Conservation (phyloP, 2,329 filamentous ascomycete genomes). For the Sordariomycetes sp. region DNA sequence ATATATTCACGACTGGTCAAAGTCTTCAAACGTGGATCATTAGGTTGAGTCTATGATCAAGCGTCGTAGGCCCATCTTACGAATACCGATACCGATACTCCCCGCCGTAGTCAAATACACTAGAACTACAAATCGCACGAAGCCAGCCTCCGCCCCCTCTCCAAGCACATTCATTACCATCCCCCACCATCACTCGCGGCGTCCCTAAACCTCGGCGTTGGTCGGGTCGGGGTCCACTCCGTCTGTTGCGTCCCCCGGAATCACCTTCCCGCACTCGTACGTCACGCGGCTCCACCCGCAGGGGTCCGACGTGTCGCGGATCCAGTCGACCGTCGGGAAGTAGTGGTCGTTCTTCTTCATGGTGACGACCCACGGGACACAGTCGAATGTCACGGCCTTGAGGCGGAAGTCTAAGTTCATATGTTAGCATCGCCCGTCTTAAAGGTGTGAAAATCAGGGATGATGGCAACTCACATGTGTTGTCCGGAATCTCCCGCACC, state of each 20-base stretch:
- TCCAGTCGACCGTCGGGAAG: constrained; percentile 61
- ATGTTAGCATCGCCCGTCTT: constrained; percentile 8
- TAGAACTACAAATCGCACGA: not conserved
- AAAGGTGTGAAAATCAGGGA: not conserved
- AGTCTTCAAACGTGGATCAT: no score
- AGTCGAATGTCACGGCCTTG: constrained; percentile 96
- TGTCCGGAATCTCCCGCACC: constrained; percentile 83
- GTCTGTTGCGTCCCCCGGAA: constrained; percentile 43
- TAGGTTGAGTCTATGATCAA: not conserved
- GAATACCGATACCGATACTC: not conserved
- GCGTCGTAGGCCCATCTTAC: not conserved
- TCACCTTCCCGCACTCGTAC: constrained; percentile 43
- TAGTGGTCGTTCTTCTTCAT: constrained; percentile 99
- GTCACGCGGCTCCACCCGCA: constrained; percentile 55
- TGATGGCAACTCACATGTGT: constrained; percentile 56
- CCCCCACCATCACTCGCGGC: constrained; percentile 8
- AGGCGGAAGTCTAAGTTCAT: constrained; percentile 69
- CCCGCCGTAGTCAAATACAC: not conserved
- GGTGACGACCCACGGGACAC: constrained; percentile 97
- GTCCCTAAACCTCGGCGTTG: constrained; percentile 29
- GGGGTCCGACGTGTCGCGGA: constrained; percentile 48
- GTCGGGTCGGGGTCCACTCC: constrained; percentile 30
- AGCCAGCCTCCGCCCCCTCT: not conserved
- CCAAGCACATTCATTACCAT: not conserved
- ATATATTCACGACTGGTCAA: no score